phyloP scores from a whole-genome alignment of 352 stramenopile species.

The Plasmopara halstedii region DNA sequence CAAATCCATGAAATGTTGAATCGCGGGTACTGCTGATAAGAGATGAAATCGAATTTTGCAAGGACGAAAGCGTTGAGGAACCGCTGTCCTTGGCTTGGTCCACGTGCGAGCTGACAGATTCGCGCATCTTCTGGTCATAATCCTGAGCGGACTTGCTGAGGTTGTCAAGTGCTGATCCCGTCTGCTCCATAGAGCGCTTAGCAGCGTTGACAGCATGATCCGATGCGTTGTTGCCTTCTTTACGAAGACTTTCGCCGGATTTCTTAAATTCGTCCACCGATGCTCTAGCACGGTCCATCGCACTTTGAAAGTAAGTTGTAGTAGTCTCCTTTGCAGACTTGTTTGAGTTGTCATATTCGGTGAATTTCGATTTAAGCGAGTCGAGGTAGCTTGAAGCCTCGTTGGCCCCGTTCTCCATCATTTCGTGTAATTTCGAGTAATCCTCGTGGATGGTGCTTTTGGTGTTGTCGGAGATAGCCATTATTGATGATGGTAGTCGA shows the following conservation, averaged over 20 bases:
- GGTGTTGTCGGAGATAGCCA: constrained; percentile 21
- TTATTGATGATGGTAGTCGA: constrained; percentile 6
- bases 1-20: constrained; percentile 30
- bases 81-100: constrained; percentile 21
- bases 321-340: constrained; percentile 25
- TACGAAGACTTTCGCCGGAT: constrained; percentile 3
- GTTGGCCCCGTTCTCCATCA: constrained; percentile 23
- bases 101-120: constrained; percentile 13
- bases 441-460: constrained; percentile 24
- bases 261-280: constrained; percentile 22
- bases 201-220: constrained; percentile 14
- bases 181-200: constrained; percentile 29
- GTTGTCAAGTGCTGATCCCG: constrained; percentile 18
- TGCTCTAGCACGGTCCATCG: constrained; percentile 22
- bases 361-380: constrained; percentile 34
- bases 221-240: constrained; percentile 17
- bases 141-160: constrained; percentile 15
- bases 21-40: constrained; percentile 24
- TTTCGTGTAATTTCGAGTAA: constrained; percentile 28
- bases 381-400: constrained; percentile 30
- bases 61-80: constrained; percentile 9
- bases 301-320: constrained; percentile 29
- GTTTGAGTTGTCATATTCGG: constrained; percentile 35
- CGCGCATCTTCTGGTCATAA: constrained; percentile 13
- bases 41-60: constrained; percentile 21